A percentile compares a stretch with the other conserved stretches of the same genome.
Conservation (phyloP, 495 filamentous ascomycete genomes). For the Annulohypoxylon moriforme region DNA sequence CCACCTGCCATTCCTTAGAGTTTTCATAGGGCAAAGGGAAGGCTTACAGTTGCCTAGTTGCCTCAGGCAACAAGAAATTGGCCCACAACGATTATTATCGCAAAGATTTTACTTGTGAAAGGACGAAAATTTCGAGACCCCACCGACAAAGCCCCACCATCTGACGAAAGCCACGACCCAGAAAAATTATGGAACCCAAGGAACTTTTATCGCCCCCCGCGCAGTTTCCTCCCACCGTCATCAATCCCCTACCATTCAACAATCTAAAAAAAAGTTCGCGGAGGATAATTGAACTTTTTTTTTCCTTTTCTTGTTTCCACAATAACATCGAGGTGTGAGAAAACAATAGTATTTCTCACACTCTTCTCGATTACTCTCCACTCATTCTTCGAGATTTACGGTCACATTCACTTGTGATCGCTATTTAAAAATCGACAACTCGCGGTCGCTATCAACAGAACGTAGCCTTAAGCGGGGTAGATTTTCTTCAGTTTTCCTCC, state of each 20-base stretch:
- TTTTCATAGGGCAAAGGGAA: background rate
- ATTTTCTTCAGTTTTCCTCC: constrained; percentile 22
- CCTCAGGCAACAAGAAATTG: constrained; percentile 15
- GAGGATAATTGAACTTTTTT: constrained; percentile 27
- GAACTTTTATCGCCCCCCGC: constrained; percentile 27
- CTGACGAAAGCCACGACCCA: constrained; percentile 17
- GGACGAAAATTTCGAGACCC: constrained; percentile 31
- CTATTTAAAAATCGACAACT: background rate
- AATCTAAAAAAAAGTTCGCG: constrained; percentile 15
- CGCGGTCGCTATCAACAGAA: constrained; percentile 16
- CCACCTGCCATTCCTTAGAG: constrained; percentile 4
- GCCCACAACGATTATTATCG: constrained; percentile 20
- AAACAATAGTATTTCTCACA: background rate
- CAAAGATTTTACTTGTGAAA: constrained; percentile 30
- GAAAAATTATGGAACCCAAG: background rate
- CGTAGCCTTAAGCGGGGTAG: constrained; percentile 40
- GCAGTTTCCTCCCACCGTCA: constrained; percentile 22
- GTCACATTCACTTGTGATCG: constrained; percentile 43
- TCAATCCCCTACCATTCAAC: constrained; percentile 14
- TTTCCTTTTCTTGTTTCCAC: constrained; percentile 5
- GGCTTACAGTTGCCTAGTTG: background rate
- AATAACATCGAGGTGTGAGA: background rate
- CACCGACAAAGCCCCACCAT: constrained; percentile 24
- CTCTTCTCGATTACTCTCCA: constrained; percentile 1
- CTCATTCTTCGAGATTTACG: constrained; percentile 13